Percentiles rank a stretch among this genome's conserved stretches.
Conservation (phyloP, 306 rosid species). For the Prunus mongolica region DNA sequence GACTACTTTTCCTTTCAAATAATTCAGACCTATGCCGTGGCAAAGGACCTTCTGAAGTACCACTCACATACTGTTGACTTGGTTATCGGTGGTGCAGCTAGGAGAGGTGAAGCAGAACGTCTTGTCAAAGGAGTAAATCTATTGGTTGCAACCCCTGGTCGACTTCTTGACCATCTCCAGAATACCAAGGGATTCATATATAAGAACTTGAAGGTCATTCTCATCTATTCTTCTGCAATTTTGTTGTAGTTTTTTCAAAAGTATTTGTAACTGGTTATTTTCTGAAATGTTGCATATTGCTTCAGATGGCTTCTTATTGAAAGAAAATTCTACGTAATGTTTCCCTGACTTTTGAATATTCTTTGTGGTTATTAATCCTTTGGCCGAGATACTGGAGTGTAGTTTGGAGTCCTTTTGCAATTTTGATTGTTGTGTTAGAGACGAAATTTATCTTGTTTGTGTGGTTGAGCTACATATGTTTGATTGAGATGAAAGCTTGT, state of each 20-base stretch:
- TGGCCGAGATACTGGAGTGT: not conserved
- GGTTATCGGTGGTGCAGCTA: conserved; percentile 81
- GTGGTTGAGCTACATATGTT: no score
- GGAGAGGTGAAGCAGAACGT: conserved; percentile 88
- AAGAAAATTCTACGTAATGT: not conserved
- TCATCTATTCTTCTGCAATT: not conserved
- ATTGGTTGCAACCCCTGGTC: conserved; percentile 92
- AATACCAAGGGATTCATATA: conserved; percentile 72
- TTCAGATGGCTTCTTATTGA: not conserved
- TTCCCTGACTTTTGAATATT: not conserved
- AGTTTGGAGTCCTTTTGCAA: not conserved
- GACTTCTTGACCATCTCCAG: conserved; percentile 92
- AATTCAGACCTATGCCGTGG: conserved; percentile 88
- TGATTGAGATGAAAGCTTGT: no score
- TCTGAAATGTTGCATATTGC: not conserved
- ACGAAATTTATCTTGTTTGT: not conserved
- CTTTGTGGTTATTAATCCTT: not conserved
- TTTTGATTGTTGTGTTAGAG: not conserved
- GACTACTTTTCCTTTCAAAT: conserved; percentile 8
- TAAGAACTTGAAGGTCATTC: conserved; percentile 68
- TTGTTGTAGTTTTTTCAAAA: not conserved
- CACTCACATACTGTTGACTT: conserved; percentile 86
- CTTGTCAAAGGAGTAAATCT: conserved; percentile 77
- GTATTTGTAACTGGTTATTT: not conserved
- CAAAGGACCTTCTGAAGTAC: conserved; percentile 78